Percentiles rank a stretch among this genome's conserved stretches.
Conservation (phyloP, 352 stramenopile genomes). For the Thalassiosira sp. region DNA sequence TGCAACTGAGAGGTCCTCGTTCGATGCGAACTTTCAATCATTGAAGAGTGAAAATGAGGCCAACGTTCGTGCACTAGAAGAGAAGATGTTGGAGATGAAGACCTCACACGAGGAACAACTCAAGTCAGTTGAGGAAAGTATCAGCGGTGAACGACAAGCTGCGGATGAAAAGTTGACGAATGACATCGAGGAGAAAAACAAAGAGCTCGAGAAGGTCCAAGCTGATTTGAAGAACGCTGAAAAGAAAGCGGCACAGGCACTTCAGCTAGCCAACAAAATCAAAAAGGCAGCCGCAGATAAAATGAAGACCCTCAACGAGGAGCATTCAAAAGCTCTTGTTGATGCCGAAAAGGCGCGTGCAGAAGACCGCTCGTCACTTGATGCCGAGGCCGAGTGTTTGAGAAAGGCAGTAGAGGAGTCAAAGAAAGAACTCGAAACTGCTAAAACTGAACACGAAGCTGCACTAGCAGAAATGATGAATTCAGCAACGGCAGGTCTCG, state of each 20-base stretch:
- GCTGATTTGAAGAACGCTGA: conserved; percentile 35
- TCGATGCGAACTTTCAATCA: conserved; percentile 23
- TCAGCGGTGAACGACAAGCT: conserved; percentile 20
- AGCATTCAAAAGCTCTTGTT: conserved; percentile 34
- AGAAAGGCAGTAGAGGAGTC: conserved; percentile 10
- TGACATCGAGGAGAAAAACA: conserved; percentile 45
- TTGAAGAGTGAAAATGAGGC: conserved; percentile 21
- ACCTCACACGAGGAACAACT: conserved; percentile 18
- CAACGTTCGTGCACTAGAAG: conserved; percentile 27
- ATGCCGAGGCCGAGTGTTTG: conserved; percentile 33
- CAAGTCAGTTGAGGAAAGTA: conserved; percentile 14
- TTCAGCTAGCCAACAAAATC: conserved; percentile 58
- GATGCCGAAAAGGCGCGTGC: conserved; percentile 30
- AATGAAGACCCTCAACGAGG: conserved; percentile 46
- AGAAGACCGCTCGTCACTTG: conserved; percentile 23
- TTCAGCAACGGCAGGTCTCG: conserved; percentile 17
- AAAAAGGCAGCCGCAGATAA: conserved; percentile 55
- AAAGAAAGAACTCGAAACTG: conserved; percentile 25
- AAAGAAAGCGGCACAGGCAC: conserved; percentile 48
- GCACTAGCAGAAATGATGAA: conserved; percentile 32
- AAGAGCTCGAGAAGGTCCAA: conserved; percentile 45
- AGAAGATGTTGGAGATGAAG: conserved; percentile 35
- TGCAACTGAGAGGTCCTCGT: conserved; percentile 13
- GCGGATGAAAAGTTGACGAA: conserved; percentile 21
- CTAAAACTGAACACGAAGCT: conserved; percentile 11